Conservation (phyloP, 169 alveolate species). For the Plasmodium reichenowi region DNA sequence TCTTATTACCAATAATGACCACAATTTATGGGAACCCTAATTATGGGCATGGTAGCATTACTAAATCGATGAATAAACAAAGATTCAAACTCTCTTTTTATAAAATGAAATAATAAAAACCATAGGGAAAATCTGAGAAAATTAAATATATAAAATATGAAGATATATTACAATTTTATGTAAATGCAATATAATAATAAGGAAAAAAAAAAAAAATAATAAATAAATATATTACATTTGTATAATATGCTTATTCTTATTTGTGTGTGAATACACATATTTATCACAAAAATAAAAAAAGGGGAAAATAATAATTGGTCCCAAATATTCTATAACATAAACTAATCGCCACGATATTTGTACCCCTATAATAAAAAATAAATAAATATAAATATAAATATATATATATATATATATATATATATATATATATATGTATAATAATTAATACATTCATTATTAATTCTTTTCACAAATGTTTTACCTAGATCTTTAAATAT, state of each 20-base stretch:
- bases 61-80: conserved; percentile 96
- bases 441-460: no score
- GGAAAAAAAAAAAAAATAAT: conserved; percentile 1
- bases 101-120: conserved; percentile 94
- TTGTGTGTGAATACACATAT: conserved; percentile 82
- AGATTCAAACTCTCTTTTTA: conserved; percentile 98
- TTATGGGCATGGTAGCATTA: conserved; percentile 97
- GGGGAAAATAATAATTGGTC: conserved; percentile 97
- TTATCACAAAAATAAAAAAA: conserved; percentile 91
- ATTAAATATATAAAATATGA: not conserved
- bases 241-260: conserved; percentile 76
- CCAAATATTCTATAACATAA: conserved; percentile 96
- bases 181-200: not conserved
- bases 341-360: conserved; percentile 98
- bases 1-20: conserved; percentile 95
- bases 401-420: no score
- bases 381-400: conserved; percentile 11
- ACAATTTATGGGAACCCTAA: conserved; percentile 94
- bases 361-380: conserved; percentile 86
- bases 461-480: no score
- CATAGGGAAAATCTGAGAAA: conserved; percentile 42
- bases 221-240: conserved; percentile 46
- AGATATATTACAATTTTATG: not conserved
- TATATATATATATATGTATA: no score
- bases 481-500: conserved; percentile 88